Evolutionary conservation across 768 basidiomycete genomes (phyloP).

Genomic region (Lanmaoa rubissima): DNA sequence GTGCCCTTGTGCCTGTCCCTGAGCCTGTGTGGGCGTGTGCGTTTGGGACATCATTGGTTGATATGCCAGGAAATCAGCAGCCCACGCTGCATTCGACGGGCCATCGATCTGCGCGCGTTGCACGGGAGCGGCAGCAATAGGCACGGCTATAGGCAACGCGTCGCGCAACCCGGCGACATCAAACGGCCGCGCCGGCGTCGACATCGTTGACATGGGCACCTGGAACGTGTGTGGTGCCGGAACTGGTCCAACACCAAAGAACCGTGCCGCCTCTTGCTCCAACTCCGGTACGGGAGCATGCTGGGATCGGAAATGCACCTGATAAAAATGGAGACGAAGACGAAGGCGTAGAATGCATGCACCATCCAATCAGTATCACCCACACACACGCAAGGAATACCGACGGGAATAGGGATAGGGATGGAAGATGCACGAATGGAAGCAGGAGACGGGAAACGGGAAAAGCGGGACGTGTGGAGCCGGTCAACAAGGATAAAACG

Average conservation of each 20-base stretch:
- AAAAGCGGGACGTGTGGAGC: slow-evolving; percentile 3
- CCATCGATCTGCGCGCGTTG: slow-evolving; percentile 22
- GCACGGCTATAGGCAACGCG: slow-evolving; percentile 16
- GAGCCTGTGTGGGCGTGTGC: not conserved
- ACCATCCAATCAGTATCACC: not conserved
- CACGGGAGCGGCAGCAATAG: not conserved
- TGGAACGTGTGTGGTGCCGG: slow-evolving; percentile 29
- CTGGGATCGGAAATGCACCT: slow-evolving; percentile 62
- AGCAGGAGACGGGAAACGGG: not conserved
- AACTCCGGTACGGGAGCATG: slow-evolving; percentile 38
- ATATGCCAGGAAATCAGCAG: slow-evolving; percentile 52
- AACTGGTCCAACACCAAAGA: slow-evolving; percentile 47
- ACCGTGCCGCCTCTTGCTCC: slow-evolving; percentile 67
- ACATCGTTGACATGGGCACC: not conserved
- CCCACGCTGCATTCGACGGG: slow-evolving; percentile 45
- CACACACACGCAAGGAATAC: not conserved
- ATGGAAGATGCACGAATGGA: slow-evolving; percentile 7
- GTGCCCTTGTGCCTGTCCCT: slow-evolving; percentile 10
- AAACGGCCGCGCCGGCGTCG: slow-evolving; percentile 43
- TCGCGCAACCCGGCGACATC: slow-evolving; percentile 49
- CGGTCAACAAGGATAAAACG: slow-evolving; percentile 4
- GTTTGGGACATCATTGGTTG: slow-evolving; percentile 23
- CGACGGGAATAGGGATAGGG: not conserved
- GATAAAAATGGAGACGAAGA: not conserved
- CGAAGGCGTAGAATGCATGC: not conserved